Evolutionary conservation across 2,329 filamentous ascomycete genomes (phyloP), one percentile per base, ranked within the genome.

Genomic region (Colletotrichum spaethianum): DNA sequence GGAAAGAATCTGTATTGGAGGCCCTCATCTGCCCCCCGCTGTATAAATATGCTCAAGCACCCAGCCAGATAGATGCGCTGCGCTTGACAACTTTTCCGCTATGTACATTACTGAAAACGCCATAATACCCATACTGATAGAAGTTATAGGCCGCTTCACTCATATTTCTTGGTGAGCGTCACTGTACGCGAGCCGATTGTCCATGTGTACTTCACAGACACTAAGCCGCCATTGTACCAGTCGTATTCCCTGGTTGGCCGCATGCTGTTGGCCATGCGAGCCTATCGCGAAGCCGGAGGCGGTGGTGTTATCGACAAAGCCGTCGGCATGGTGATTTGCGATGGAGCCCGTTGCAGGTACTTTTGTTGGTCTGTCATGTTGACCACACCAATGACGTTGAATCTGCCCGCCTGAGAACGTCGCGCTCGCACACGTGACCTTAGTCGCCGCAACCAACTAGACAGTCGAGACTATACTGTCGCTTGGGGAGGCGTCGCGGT

Each of bases 71-170:
- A 6, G n/a, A 53, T 66, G 44, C 28, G 52, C 69, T 55, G 42
- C 53, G 59, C 65, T 72, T 63, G 69, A 33, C 59, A 63, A 69
- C 52, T 72, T 72, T 69, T 59, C 65, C 68, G 68, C 68, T 55
- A 67, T 71, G 68, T 71, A 71, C 68, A 71, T 67, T 68, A 71
- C 50, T 71, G 46, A 71, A 44, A 67, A 71, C 68, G 68, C 63
- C 56, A 65, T 57, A 56, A 68, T 68, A 71, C 68, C 63, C 68
- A 56, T 62, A 60, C 68, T 67, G 68, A 71, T 67, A 57, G 46
- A 68, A 62, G 23, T 42, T 26, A 69, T 63, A 72, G 65, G 59
- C 59, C 31, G 8, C 33, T 5, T 38, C 42, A 38, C 44, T 50
- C 59, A 38, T 48, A n/a, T 33, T 14, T 33, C 46, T 18, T 38